Evolutionary conservation across 2,329 filamentous ascomycete genomes (phyloP).

Genomic region (Diplodia mutila): DNA sequence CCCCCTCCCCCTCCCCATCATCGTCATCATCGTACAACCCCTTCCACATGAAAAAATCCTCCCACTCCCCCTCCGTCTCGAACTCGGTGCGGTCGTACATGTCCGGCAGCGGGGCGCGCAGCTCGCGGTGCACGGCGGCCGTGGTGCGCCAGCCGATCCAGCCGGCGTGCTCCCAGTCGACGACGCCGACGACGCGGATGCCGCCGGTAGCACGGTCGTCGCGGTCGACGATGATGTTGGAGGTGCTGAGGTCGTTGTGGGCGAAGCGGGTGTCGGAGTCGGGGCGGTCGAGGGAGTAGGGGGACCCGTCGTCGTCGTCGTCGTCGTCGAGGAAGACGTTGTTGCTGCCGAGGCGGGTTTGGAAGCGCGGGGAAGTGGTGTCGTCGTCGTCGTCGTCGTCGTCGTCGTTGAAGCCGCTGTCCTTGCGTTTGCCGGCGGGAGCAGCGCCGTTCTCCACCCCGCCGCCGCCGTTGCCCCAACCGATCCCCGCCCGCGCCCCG

Average conservation of each 20-base stretch:
- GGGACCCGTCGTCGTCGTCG: background rate
- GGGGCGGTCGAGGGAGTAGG: background rate
- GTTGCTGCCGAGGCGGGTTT: background rate
- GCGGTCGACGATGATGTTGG: constrained; percentile 28
- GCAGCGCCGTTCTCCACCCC: no score
- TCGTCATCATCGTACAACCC: background rate
- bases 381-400: background rate
- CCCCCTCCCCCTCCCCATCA: background rate
- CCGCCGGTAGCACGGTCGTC: background rate
- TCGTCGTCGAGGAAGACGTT: background rate
- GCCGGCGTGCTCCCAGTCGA: constrained; percentile 30
- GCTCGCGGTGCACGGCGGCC: constrained; percentile 22
- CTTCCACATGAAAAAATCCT: constrained; percentile 3
- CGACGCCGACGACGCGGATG: constrained; percentile 26
- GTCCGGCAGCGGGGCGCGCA: constrained; percentile 18
- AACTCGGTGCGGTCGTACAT: constrained; percentile 6
- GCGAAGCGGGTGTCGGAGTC: constrained; percentile 27
- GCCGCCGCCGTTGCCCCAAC: background rate
- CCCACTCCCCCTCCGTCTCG: constrained; percentile 3
- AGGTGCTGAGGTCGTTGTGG: constrained; percentile 29
- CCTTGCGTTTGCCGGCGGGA: background rate
- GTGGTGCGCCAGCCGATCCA: constrained; percentile 29
- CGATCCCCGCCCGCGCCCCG: background rate
- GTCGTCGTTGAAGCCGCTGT: background rate
- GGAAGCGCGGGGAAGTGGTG: background rate